Conservation (phyloP, 2,329 filamentous ascomycete species). For the Cladosporium sphaerospermum region DNA sequence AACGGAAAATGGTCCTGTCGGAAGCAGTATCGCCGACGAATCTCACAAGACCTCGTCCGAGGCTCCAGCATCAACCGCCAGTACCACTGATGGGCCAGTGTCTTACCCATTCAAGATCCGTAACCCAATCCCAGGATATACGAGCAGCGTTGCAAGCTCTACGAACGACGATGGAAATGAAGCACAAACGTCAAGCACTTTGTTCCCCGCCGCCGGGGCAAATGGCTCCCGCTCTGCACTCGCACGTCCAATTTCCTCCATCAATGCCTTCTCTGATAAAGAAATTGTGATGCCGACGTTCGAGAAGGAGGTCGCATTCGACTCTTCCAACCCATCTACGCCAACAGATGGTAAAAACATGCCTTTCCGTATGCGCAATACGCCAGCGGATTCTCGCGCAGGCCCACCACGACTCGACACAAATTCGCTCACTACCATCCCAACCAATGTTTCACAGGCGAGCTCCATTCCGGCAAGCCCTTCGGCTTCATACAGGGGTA, state of each 20-base stretch:
- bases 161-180: constrained; percentile 20
- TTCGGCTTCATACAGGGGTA: constrained; percentile 4
- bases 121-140: constrained; percentile 26
- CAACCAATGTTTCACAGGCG: constrained; percentile 2
- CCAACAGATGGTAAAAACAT: constrained; percentile 3
- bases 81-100: constrained; percentile 51
- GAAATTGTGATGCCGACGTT: constrained; percentile 8
- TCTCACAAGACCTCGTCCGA: too few species aligned
- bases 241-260: constrained; percentile 2
- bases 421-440: not conserved
- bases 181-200: constrained; percentile 10
- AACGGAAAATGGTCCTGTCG: too few species aligned
- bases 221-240: constrained; percentile 9
- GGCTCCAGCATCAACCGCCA: constrained; percentile 44
- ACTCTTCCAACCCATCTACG: not conserved
- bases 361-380: constrained; percentile 8
- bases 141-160: constrained; percentile 21
- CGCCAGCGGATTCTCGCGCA: not conserved
- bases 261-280: constrained; percentile 10
- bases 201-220: constrained; percentile 9
- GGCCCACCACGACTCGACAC: not conserved
- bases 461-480: constrained; percentile 7
- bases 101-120: constrained; percentile 67
- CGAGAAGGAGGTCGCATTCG: constrained; percentile 7
- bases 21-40: not conserved